Evolutionary conservation across 495 filamentous ascomycete species (phyloP).

Genomic region (Cairneyella variabilis): DNA sequence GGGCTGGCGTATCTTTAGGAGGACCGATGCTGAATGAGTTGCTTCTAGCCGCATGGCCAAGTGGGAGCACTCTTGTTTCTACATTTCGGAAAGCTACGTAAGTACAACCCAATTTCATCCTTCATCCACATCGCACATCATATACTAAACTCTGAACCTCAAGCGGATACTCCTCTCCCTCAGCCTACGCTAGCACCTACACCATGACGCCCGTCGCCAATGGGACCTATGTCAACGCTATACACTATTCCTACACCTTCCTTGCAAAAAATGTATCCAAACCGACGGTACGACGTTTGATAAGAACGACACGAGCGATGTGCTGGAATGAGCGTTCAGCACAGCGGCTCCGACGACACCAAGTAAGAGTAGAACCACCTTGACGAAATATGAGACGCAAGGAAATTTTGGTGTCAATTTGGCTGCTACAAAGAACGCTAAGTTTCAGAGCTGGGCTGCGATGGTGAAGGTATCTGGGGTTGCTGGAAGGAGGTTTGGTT

Average conservation of each 20-base stretch:
- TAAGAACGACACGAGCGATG: not conserved
- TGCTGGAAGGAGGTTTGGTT: no score
- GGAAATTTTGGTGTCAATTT: not conserved
- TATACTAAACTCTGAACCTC: constrained; percentile 40
- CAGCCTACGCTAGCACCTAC: constrained; percentile 35
- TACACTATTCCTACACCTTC: constrained; percentile 36
- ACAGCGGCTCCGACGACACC: not conserved
- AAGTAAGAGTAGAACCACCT: not conserved
- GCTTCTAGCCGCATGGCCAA: constrained; percentile 50
- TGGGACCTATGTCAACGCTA: constrained; percentile 33
- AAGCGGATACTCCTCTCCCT: constrained; percentile 41
- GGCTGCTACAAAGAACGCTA: not conserved
- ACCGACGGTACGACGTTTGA: constrained; percentile 25
- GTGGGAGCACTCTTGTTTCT: constrained; percentile 40
- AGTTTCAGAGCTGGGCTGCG: not conserved
- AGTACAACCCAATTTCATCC: not conserved
- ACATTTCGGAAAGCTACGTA: constrained; percentile 48
- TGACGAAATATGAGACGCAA: not conserved
- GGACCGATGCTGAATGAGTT: constrained; percentile 51
- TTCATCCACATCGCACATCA: not conserved
- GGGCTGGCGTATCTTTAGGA: constrained; percentile 46
- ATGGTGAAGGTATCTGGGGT: no score
- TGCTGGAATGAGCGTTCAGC: not conserved
- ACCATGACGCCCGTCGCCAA: constrained; percentile 16
- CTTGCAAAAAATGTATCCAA: constrained; percentile 34